Evolutionary conservation across 23 red algal species (phyloP), one percentile per base, ranked within the genome.

Genomic region (Agarophyton chilense): DNA sequence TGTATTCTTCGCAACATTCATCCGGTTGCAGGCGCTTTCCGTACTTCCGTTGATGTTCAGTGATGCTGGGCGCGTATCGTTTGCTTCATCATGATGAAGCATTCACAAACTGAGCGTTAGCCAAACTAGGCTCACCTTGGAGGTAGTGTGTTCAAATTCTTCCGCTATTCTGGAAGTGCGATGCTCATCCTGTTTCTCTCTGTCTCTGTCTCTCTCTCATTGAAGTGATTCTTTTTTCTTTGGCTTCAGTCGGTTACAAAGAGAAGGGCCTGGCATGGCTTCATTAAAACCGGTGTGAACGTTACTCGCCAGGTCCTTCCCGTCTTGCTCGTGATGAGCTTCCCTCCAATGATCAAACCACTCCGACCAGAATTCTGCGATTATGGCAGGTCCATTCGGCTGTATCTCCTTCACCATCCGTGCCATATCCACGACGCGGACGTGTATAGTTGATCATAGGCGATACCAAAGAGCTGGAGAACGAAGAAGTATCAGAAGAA

Each of bases 281-380:
- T 40, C 73, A 19, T 85, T 84, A 33, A 94, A 50, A 55, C 87
- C 84, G 19, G 61, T 55, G 28, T 68, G 34, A 38, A 86, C 53
- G 26, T 76, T 58, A 34, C 83, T 82, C n/a, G 80, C 84, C 10
- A 98, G 60, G 47, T 94, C 90, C 22, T 53, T 65, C n/a, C 26
- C 65, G 39, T 78, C 35, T 10, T 62, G 58, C 17, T 44, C 49
- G 44, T 86, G 61, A 42, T 86, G 81, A 14, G 19, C 12, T 28
- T 81, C 83, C 18, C 86, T 82, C 90, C 84, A 98, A 17, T 91
- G 85, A 55, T 93, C 95, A 64, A 91, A 98, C 84, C 90, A 98
- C 25, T 90, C 95, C 42, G 81, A 81, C 92, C 92, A 94, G 68
- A 68, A 89, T 50, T 98, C 95, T 40, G 83, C 82, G 28, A 89